Conservation (phyloP, 2,329 filamentous ascomycete genomes). For the Aspergillus sp. region DNA sequence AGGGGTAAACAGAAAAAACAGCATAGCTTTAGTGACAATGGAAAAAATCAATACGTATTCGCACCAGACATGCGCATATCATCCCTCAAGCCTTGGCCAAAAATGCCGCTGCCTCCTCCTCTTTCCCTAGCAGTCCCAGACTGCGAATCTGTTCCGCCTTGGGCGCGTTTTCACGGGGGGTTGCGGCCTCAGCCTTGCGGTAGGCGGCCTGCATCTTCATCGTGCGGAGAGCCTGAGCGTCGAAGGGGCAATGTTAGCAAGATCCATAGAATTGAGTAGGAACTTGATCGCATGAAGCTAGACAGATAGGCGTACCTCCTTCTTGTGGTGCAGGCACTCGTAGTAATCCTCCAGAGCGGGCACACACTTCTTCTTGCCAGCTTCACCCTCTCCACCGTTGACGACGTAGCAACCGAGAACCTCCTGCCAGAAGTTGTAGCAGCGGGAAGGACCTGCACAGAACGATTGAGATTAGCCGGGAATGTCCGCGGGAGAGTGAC, state of each 20-base stretch:
- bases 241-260: not conserved
- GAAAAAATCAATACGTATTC: conserved; percentile 25
- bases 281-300: not conserved
- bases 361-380: conserved; percentile 83
- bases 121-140: conserved; percentile 78
- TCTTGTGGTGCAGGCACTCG: conserved; percentile 97
- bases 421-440: conserved; percentile 99
- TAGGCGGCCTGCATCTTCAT: conserved; percentile 80
- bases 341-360: conserved; percentile 94
- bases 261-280: not conserved
- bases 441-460: conserved; percentile 67
- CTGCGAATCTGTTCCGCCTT: conserved; percentile 85
- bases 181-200: conserved; percentile 73
- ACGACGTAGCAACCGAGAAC: conserved; percentile 97
- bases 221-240: conserved; percentile 71
- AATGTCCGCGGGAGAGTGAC: conserved; percentile 20
- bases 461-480: conserved; percentile 26
- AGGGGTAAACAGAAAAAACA: conserved; percentile 26
- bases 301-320: conserved; percentile 70
- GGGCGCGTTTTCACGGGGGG: conserved; percentile 76
- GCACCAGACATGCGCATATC: conserved; percentile 22
- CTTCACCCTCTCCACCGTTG: conserved; percentile 78
- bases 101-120: conserved; percentile 72
- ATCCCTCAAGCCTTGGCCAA: conserved; percentile 34
- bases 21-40: conserved; percentile 27